Conservation (phyloP, 371 early-diverging fungal species). For the Choanephora cucurbitarum region DNA sequence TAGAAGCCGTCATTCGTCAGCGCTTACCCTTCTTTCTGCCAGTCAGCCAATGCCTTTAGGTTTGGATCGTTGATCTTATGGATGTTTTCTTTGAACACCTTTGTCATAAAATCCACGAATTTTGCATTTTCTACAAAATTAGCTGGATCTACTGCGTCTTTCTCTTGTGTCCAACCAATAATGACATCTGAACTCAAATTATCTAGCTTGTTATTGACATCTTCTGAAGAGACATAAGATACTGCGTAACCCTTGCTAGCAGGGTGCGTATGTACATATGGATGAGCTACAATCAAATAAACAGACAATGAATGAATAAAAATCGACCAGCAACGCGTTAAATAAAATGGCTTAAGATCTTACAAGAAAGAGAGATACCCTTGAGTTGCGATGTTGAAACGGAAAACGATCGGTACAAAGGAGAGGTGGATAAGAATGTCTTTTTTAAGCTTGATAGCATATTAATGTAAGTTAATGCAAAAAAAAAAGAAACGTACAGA, state of each 20-base stretch:
- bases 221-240: constrained; percentile 17
- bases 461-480: not conserved
- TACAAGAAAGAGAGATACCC: constrained; percentile 8
- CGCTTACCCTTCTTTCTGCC: constrained; percentile 57
- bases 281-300: constrained; percentile 5
- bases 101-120: constrained; percentile 45
- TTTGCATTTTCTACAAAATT: constrained; percentile 47
- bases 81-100: constrained; percentile 40
- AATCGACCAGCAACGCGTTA: not conserved
- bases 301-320: too few species aligned
- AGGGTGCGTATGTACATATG: constrained; percentile 16
- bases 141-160: constrained; percentile 24
- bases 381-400: constrained; percentile 2
- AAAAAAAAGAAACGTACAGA: not conserved
- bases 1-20: not conserved
- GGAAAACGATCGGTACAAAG: not conserved
- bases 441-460: not conserved
- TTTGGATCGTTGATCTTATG: constrained; percentile 40
- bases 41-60: constrained; percentile 53
- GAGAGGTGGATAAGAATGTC: not conserved
- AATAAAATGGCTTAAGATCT: not conserved
- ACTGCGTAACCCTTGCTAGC: constrained; percentile 12
- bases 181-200: constrained; percentile 29
- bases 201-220: not conserved
- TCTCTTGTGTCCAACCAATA: constrained; percentile 44